Evolutionary conservation across 352 stramenopile species (phyloP), one percentile per base, ranked within the genome.

Genomic region (Globisporangium carolinianum): DNA sequence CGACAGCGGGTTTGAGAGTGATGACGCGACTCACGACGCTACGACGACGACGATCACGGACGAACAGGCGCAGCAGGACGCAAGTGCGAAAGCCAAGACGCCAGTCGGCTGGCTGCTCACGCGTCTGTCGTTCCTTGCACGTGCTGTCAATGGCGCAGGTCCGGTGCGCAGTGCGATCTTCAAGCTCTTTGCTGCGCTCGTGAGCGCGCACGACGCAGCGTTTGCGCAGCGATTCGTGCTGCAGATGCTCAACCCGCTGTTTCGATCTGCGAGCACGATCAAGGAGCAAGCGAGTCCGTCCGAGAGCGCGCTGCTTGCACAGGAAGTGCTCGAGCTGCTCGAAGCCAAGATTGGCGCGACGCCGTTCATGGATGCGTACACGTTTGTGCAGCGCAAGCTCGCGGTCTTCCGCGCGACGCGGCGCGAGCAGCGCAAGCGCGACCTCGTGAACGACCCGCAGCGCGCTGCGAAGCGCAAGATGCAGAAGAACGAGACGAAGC

Each of bases 241-340:
- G 56, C 83, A 91, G 55, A 75, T 96, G 46, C 72, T 96, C 51
- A 94, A 94, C 58, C 83, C 87, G 52, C 69, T 96, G 46, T 93
- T 83, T 58, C 83, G 83, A 43, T 67, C 73, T 4, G 73, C 80
- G n/a, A 81, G 65, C 51, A 75, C 75, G 47, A 58, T 79, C 9
- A 75, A 83, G 8, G 72, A 86, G 50, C 64, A 84, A 38, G 69
- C 83, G 57, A 62, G 56, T 42, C 79, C 73, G 38, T 69, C 73
- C 5, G 67, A 84, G 53, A 83, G 68, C 36, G 68, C 75, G 18
- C 45, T 89, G 57, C 61, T 96, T 42, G 86, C 86, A 0, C 82
- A 91, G 41, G 86, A 96, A 59, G 83, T 96, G 46, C 68, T 96
- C n/a, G 76, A 94, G 60, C 72, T 93, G 39, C 72, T 96, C 17